phyloP scores from a whole-genome alignment of 306 rosid species.

The Comarum palustre region DNA sequence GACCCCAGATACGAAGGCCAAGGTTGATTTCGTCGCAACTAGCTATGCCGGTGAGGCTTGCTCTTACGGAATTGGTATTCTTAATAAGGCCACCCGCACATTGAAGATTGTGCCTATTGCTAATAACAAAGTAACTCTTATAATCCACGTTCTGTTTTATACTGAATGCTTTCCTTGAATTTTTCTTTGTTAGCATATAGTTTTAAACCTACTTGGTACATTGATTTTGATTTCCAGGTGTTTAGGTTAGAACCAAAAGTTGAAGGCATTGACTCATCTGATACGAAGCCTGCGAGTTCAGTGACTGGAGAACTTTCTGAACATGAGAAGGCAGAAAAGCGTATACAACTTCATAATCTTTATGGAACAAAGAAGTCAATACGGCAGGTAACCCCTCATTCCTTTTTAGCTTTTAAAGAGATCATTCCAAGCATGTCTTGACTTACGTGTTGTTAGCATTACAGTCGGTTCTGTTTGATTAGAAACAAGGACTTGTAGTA shows the following conservation, averaged over 20 bases:
- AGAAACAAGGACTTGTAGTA: background rate
- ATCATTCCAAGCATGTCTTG: background rate
- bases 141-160: background rate
- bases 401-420: background rate
- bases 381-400: constrained; percentile 39
- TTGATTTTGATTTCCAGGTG: constrained; percentile 52
- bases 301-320: constrained; percentile 38
- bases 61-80: constrained; percentile 62
- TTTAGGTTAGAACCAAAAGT: constrained; percentile 81
- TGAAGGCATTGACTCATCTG: constrained; percentile 35
- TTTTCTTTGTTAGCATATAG: too few species aligned
- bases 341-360: constrained; percentile 31
- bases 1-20: constrained; percentile 45
- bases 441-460: too few species aligned
- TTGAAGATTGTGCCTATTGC: constrained; percentile 64
- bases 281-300: constrained; percentile 33
- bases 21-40: constrained; percentile 77
- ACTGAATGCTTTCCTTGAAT: too few species aligned
- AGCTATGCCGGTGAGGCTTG: constrained; percentile 70
- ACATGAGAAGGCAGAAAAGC: constrained; percentile 28
- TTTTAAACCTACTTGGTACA: background rate
- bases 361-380: constrained; percentile 60
- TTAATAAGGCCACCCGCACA: constrained; percentile 60
- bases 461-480: background rate
- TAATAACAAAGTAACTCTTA: constrained; percentile 51